Conservation (phyloP, 768 basidiomycete species). For the Crassisporium funariophilum region DNA sequence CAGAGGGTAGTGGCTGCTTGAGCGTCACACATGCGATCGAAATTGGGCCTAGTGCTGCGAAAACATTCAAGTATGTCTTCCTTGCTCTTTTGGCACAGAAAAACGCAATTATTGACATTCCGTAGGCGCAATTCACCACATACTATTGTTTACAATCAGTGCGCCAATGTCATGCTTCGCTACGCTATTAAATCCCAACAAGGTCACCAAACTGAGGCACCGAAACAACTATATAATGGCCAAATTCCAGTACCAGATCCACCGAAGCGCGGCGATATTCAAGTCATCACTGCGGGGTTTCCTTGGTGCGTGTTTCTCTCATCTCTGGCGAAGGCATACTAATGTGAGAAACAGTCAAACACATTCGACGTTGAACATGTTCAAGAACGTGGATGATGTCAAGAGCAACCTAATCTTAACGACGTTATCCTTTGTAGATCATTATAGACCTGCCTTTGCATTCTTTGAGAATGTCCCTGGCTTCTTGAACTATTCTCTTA, state of each 20-base stretch:
- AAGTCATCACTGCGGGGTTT: constrained; percentile 70
- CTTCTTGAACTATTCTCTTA: constrained; percentile 46
- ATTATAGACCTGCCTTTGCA: constrained; percentile 41
- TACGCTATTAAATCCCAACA: constrained; percentile 56
- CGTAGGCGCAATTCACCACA: constrained; percentile 54
- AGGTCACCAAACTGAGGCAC: constrained; percentile 41
- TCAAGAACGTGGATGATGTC: constrained; percentile 60
- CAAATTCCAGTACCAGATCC: constrained; percentile 42
- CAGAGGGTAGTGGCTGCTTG: constrained; percentile 52
- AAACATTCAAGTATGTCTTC: constrained; percentile 56
- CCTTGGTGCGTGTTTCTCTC: constrained; percentile 59
- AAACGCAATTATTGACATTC: constrained; percentile 4
- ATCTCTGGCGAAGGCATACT: not conserved
- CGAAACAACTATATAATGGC: constrained; percentile 42
- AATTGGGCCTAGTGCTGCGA: constrained; percentile 73
- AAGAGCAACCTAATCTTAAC: constrained; percentile 74
- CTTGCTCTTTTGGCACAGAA: not conserved
- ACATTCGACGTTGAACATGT: constrained; percentile 76
- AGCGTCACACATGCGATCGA: constrained; percentile 69
- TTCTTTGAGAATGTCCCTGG: constrained; percentile 60
- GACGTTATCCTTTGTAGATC: constrained; percentile 53
- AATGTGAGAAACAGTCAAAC: constrained; percentile 52
- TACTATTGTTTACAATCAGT: constrained; percentile 67
- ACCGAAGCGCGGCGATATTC: constrained; percentile 54
- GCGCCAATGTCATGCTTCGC: constrained; percentile 62